Base-by-base conservation (phyloP, 441 rosid genomes). In the Macaranga tanarius region DNA sequence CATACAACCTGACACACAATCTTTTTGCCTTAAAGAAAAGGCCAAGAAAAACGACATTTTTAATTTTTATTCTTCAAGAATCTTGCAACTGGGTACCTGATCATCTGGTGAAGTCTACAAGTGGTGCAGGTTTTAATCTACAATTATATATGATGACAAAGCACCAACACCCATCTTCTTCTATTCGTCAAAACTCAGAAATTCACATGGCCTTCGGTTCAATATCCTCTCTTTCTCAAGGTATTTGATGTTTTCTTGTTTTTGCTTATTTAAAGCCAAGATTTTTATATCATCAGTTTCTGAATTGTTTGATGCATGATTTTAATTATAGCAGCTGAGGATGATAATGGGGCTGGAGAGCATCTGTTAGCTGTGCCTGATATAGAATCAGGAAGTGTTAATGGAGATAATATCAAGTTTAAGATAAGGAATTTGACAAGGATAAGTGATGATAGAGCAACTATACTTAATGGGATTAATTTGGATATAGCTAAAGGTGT, bases 401-500 rank as follows among this genome's bases (percentile, higher is more conserved):
- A 63, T 0, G 77, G 22, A 40, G 62, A 61, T 0, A 81, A 56
- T 31, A 66, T 57, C 26, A 90, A 88, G 85, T 84, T 91, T 23
- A 76, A 82, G 19, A 72, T 91, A 45, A 70, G 78, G 1, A 85
- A 82, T 66, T 74, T 93, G 83, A 87, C 68, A 34, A 83, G 84
- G 75, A 72, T 73, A 55, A 72, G 90, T 15, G 88, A 88, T n/a
- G 79, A 74, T 2, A 95, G 92, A 20, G 63, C 59, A 70, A 72
- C 73, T 69, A 88, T 92, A 11, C 79, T 92, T 58, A 81, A 47
- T 57, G 90, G 87, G 22, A 68, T 94, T 38, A 65, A 86, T 8
- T 52, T 90, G 68, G 88, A 84, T 47, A 76, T 90, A 61, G 90
- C 92, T 0, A 80, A 75, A 64, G 96, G 93, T 8, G 70, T 80